Conservation (phyloP, 768 basidiomycete species). For the Mycena rebaudengoi region DNA sequence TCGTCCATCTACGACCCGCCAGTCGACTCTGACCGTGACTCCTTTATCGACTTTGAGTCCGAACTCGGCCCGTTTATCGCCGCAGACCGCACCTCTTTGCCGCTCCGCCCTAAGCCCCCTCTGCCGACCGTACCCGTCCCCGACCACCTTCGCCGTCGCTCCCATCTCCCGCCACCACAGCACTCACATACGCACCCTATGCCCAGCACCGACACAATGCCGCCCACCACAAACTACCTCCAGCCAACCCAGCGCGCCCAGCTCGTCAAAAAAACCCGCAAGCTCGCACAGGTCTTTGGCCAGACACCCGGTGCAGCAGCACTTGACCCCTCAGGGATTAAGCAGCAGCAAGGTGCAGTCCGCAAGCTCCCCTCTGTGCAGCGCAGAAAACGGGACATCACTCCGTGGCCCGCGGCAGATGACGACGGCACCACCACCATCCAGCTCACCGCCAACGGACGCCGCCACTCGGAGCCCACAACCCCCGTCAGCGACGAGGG, state of each 20-base stretch:
- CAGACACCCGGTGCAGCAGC: constrained; percentile 63
- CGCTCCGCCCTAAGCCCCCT: constrained; percentile 50
- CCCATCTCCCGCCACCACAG: neutral
- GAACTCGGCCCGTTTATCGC: constrained; percentile 19
- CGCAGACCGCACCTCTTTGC: constrained; percentile 34
- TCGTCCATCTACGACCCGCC: constrained; percentile 38
- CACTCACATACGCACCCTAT: constrained; percentile 3
- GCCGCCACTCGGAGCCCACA: constrained; percentile 52
- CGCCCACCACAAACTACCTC: constrained; percentile 76
- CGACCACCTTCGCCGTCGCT: constrained; percentile 42
- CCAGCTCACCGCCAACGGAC: constrained; percentile 37
- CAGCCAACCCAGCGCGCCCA: constrained; percentile 72
- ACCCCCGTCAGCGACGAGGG: constrained; percentile 21
- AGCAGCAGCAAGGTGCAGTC: no score
- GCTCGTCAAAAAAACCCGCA: constrained; percentile 75
- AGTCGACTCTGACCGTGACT: constrained; percentile 26
- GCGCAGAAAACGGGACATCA: constrained; percentile 1
- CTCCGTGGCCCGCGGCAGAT: constrained; percentile 44
- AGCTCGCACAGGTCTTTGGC: constrained; percentile 85
- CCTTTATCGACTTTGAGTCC: constrained; percentile 26
- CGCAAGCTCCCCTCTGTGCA: constrained; percentile 27
- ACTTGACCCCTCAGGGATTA: constrained; percentile 39
- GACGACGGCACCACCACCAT: no score
- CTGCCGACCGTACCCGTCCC: constrained; percentile 58
- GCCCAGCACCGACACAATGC: constrained; percentile 40